These are phyloP conservation scores for Leishmania braziliensis DNA, from an alignment of 208 protist genomes.

Conservation along the genomic window DNA sequence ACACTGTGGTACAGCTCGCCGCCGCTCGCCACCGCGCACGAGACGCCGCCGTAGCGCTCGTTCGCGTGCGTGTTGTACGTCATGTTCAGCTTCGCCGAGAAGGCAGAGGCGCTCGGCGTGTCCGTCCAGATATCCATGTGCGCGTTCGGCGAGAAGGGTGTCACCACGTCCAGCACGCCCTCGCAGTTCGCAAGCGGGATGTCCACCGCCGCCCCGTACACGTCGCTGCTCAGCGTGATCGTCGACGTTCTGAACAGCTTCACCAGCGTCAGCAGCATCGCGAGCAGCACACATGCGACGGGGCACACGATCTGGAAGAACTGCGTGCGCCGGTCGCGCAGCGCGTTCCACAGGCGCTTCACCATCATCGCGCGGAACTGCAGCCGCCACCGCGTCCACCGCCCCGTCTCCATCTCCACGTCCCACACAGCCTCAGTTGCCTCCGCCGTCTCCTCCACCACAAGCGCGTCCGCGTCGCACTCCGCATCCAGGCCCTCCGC, in stretches of 20 bases:
- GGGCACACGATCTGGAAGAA: conserved; percentile 66
- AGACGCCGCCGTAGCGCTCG: not conserved
- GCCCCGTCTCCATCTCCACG: conserved; percentile 25
- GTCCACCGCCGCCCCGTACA: conserved; percentile 36
- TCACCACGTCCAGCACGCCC: conserved; percentile 17
- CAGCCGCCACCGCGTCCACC: conserved; percentile 10
- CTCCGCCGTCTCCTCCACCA: not conserved
- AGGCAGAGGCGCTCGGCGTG: not conserved
- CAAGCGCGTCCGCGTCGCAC: not conserved
- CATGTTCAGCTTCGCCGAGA: conserved; percentile 4
- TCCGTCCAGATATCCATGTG: conserved; percentile 21
- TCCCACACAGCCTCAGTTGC: not conserved
- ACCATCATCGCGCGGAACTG: conserved; percentile 55
- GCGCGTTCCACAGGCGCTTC: conserved; percentile 55
- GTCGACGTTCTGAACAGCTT: conserved; percentile 6
- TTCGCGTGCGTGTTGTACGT: conserved; percentile 15
- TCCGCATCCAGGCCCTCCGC: conserved; percentile 20
- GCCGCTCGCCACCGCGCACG: not conserved
- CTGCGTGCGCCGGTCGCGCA: conserved; percentile 54
- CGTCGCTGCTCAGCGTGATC: conserved; percentile 28
- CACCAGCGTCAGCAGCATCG: conserved; percentile 54
- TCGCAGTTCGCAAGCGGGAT: conserved; percentile 39
- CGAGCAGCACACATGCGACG: conserved; percentile 55
- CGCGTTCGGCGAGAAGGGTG: conserved; percentile 9
- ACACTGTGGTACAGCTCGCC: not conserved